These are phyloP conservation scores for Cocos nucifera DNA, from an alignment of 176 grass and related monocot genomes.

Conservation along the genomic window DNA sequence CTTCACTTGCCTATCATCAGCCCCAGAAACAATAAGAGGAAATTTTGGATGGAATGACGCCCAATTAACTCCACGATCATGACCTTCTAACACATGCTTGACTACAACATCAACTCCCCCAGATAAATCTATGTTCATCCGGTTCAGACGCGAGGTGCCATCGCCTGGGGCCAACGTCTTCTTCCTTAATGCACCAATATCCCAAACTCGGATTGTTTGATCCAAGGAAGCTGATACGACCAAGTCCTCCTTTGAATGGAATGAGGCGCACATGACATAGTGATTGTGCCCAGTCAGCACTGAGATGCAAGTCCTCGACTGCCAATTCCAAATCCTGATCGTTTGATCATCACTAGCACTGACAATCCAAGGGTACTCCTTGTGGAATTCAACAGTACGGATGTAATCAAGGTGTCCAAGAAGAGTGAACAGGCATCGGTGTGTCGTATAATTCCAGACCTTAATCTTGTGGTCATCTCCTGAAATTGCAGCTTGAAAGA, in stretches of 20 bases:
- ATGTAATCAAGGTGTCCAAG: conserved; percentile 89
- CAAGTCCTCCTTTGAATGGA: conserved; percentile 85
- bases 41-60: conserved; percentile 68
- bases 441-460: conserved; percentile 89
- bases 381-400: conserved; percentile 81
- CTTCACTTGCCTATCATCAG: conserved; percentile 89
- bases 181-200: conserved; percentile 66
- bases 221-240: conserved; percentile 81
- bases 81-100: conserved; percentile 82
- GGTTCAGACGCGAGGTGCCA: conserved; percentile 53
- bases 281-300: conserved; percentile 85
- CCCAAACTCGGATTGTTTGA: conserved; percentile 85
- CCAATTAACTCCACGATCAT: conserved; percentile 90
- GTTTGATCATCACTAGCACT: conserved; percentile 86
- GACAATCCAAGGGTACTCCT: conserved; percentile 70
- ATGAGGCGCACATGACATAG: conserved; percentile 91
- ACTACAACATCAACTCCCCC: conserved; percentile 76
- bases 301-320: conserved; percentile 63
- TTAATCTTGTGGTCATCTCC: conserved; percentile 94
- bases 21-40: conserved; percentile 78
- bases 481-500: conserved; percentile 2
- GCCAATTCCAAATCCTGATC: conserved; percentile 91
- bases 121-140: conserved; percentile 89
- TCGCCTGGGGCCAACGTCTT: conserved; percentile 54
- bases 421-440: conserved; percentile 83